These are phyloP conservation scores for Saturnispora sekii DNA, from an alignment of 805 yeast genomes.

Conservation along the genomic window DNA sequence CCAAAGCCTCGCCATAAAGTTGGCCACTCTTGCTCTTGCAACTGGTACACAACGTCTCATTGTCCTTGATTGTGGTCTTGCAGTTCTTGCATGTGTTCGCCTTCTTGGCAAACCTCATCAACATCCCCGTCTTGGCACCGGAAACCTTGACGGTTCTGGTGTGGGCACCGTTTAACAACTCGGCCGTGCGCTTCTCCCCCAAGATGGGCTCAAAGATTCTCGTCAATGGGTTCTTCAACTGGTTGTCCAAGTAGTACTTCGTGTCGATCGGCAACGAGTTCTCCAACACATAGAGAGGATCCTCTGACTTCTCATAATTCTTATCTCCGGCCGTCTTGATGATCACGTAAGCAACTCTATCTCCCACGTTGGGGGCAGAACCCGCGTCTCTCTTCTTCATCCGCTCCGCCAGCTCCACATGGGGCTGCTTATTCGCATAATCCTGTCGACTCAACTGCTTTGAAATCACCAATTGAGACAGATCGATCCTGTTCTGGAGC, in stretches of 20 bases:
- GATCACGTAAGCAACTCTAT: slow-evolving; percentile 95
- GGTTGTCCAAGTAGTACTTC: slow-evolving; percentile 87
- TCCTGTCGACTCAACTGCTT: slow-evolving; percentile 85
- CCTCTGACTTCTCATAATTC: slow-evolving; percentile 93
- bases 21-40: slow-evolving; percentile 69
- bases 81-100: slow-evolving; percentile 86
- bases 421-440: slow-evolving; percentile 95
- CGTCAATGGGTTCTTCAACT: slow-evolving; percentile 80
- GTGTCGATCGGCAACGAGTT: slow-evolving; percentile 91
- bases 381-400: slow-evolving; percentile 97
- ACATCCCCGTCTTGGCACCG: slow-evolving; percentile 73
- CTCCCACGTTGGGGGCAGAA: slow-evolving; percentile 94
- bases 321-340: slow-evolving; percentile 71
- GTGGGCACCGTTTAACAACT: slow-evolving; percentile 73
- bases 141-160: slow-evolving; percentile 67
- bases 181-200: slow-evolving; percentile 76
- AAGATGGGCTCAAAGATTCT: slow-evolving; percentile 93
- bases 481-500: slow-evolving; percentile 82
- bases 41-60: slow-evolving; percentile 53
- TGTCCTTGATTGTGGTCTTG: slow-evolving; percentile 61
- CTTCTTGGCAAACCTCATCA: slow-evolving; percentile 82
- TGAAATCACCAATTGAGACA: slow-evolving; percentile 88
- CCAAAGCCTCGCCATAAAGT: slow-evolving; percentile 71
- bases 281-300: slow-evolving; percentile 87
- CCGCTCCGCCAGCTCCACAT: slow-evolving; percentile 89